phyloP scores from a whole-genome alignment of 169 alveolate species.

The Cyclospora cayetanensis region DNA sequence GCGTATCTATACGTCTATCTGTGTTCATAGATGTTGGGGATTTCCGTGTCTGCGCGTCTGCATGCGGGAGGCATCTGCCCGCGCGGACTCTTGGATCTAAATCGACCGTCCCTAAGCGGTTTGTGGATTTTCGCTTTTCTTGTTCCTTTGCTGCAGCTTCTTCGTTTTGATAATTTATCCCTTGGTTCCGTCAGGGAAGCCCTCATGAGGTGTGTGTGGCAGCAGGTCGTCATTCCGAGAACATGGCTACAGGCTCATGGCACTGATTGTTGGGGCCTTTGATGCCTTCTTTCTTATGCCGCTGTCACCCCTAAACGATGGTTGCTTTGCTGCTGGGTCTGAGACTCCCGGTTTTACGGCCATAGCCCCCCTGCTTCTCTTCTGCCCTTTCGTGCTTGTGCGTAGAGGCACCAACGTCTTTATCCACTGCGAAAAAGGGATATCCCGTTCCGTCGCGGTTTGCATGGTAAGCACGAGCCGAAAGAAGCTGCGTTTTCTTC shows the following conservation, averaged over 20 bases:
- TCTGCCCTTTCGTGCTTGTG: background rate
- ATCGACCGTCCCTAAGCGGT: too few relatives aligned
- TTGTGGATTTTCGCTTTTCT: background rate
- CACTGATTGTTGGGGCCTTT: background rate
- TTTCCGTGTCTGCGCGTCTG: background rate
- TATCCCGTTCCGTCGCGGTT: constrained; percentile 60
- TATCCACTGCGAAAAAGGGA: constrained; percentile 64
- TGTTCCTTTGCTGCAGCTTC: background rate
- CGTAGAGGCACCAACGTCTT: constrained; percentile 49
- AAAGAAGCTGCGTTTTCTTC: background rate
- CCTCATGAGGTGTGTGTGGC: background rate
- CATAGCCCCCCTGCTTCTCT: background rate
- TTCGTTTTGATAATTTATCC: background rate
- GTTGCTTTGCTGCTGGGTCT: background rate
- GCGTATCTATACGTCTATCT: too few relatives aligned
- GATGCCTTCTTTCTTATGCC: background rate
- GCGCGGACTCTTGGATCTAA: too few relatives aligned
- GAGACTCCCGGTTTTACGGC: background rate
- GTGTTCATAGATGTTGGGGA: too few relatives aligned
- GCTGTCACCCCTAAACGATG: background rate
- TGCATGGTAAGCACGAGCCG: constrained; percentile 30
- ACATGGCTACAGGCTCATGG: too few relatives aligned
- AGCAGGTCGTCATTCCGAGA: too few relatives aligned
- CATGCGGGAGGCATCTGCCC: too few relatives aligned
- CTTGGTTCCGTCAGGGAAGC: constrained; percentile 24